Evolutionary conservation across 805 yeast genomes (phyloP).

Genomic region (Metschnikowia vanudenii): DNA sequence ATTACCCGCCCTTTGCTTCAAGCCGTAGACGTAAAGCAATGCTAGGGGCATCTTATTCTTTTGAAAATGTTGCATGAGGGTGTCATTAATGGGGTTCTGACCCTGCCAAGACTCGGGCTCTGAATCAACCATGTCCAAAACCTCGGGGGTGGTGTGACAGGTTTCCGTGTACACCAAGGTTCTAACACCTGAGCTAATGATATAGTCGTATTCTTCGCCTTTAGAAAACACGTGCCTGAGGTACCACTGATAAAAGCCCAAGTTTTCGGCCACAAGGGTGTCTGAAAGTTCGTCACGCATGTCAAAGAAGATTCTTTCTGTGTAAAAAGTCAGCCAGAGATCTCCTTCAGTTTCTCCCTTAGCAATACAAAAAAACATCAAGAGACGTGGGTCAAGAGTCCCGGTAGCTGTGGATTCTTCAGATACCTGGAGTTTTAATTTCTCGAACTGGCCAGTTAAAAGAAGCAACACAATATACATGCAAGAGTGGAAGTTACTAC

Average conservation of each 20-base stretch:
- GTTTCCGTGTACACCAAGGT: slow-evolving; percentile 8
- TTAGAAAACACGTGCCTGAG: slow-evolving; percentile 5
- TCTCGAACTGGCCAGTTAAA: slow-evolving; percentile 3
- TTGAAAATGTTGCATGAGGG: slow-evolving; percentile 10
- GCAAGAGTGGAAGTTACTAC: background rate
- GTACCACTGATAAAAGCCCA: slow-evolving; percentile 12
- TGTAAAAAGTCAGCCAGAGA: slow-evolving; percentile 8
- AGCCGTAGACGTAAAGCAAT: slow-evolving; percentile 9
- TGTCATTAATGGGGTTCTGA: slow-evolving; percentile 16
- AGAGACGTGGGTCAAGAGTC: slow-evolving; percentile 13
- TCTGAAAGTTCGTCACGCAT: background rate
- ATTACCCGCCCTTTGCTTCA: slow-evolving; percentile 13
- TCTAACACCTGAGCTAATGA: slow-evolving; percentile 6
- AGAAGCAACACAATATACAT: slow-evolving; percentile 8
- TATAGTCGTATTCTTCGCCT: slow-evolving; percentile 1
- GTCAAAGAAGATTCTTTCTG: slow-evolving; percentile 3
- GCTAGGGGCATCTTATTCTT: background rate
- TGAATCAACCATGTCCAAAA: slow-evolving; percentile 5
- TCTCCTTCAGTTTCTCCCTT: background rate
- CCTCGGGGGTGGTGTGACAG: background rate
- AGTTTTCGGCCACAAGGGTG: background rate
- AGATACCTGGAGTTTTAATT: slow-evolving; percentile 1
- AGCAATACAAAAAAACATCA: slow-evolving; percentile 7
- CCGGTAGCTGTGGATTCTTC: background rate
- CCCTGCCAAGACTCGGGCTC: slow-evolving; percentile 16